phyloP scores from a whole-genome alignment of 192 early-diverging fungal genomes.

The Hyaloraphidium curvatum region DNA sequence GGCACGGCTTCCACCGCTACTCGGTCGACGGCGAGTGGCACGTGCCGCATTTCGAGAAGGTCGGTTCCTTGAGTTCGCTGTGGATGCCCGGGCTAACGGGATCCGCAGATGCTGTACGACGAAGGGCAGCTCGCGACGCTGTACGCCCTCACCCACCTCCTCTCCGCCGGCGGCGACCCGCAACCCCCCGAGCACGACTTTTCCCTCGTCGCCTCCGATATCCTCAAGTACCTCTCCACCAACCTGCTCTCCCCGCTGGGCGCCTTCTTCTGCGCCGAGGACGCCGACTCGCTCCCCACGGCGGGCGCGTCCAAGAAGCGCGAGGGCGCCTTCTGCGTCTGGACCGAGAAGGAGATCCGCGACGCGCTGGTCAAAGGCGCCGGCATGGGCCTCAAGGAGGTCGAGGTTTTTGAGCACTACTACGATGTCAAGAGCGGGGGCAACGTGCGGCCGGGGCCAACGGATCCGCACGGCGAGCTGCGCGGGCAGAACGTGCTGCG shows the following conservation, averaged over 20 bases:
- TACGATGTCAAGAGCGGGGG: slow-evolving; percentile 28
- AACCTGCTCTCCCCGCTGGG: slow-evolving; percentile 25
- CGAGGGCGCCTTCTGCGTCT: slow-evolving; percentile 48
- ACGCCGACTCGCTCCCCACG: slow-evolving; percentile 37
- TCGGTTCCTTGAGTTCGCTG: background rate
- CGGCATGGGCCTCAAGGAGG: too few species aligned
- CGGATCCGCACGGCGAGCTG: slow-evolving; percentile 38
- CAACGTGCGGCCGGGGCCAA: slow-evolving; percentile 25
- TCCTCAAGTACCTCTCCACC: slow-evolving; percentile 28
- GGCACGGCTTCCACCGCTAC: slow-evolving; percentile 20
- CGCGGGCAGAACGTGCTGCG: slow-evolving; percentile 31
- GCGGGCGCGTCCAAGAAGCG: slow-evolving; percentile 17
- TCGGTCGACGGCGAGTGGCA: slow-evolving; percentile 25
- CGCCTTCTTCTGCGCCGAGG: slow-evolving; percentile 44
- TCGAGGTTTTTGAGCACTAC: slow-evolving; percentile 22
- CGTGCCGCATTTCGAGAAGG: slow-evolving; percentile 25
- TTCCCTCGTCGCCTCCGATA: slow-evolving; percentile 21
- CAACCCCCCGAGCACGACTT: background rate
- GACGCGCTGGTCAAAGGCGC: slow-evolving; percentile 13
- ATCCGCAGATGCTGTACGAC: slow-evolving; percentile 43
- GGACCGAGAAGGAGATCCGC: slow-evolving; percentile 28
- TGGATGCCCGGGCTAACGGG: background rate
- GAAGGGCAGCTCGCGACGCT: slow-evolving; percentile 36
- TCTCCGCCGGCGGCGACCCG: background rate
- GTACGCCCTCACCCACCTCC: slow-evolving; percentile 9